Evolutionary conservation across 352 stramenopile species (phyloP), one percentile per base, ranked within the genome.

Genomic region (Saprolegnia diclina): DNA sequence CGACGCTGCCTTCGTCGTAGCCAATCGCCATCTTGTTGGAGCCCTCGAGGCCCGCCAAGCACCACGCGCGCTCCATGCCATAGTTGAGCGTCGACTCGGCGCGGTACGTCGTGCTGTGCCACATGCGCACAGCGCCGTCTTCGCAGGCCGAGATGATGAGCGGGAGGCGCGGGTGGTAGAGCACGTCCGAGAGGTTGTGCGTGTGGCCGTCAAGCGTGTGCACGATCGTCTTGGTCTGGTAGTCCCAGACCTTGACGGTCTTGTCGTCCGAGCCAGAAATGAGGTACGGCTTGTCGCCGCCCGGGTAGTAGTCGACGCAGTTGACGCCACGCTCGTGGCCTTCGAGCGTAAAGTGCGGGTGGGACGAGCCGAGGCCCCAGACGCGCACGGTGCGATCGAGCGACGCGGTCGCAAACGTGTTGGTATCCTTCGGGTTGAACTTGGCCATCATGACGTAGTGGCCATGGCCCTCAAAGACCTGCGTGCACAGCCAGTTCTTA

Each of bases 361-460:
- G 82, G 35, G 87, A 83, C 14, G 88, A 91, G 26, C 90, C 91
- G 22, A 99, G 79, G 6, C 95, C 96, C 81, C 88, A 96, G 38
- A 97, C 96, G 71, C 98, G 98, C 72, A 99, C 97, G 26, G 90
- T 97, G 54, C 96, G 81, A 85, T 99, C 97, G 38, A 99, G 88
- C 71, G 90, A 98, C 2, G 96, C 97, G 21, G 85, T 97, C 2
- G 97, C 97, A 74, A 99, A 99, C 32, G 95, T 98, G 77, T 99
- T 99, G 45, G 90, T 95, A 78, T 99, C 97, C 79, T 99, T 99
- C 18, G 96, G 96, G 82, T 99, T 99, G 80, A 99, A 99, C 78
- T 98, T 98, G 70, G 98, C 94, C 92, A 98, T 98, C 97, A 99
- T 99, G 61, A 99, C 97, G 76, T 99, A 99, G 79, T 99, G 96